Percentiles rank a stretch among this genome's conserved stretches.
Conservation (phyloP, 108 stramenopile genomes). For the Nannochloropsis salina region DNA sequence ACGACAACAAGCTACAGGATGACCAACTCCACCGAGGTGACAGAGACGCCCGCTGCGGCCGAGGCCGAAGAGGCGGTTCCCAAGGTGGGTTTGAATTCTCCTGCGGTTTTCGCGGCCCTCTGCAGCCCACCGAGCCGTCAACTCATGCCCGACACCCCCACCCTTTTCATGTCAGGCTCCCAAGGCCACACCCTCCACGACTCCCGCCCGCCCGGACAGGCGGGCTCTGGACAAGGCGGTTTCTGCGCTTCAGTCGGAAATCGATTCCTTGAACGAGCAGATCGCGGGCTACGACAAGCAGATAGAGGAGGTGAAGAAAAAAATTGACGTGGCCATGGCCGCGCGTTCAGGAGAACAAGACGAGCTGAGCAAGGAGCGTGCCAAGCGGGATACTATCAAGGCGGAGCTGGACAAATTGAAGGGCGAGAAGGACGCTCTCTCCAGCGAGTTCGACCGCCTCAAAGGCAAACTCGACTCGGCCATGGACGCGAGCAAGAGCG, state of each 20-base stretch:
- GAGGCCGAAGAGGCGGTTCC: neutral
- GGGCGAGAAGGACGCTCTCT: constrained; percentile 27
- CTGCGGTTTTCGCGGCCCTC: neutral
- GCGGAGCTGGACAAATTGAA: constrained; percentile 13
- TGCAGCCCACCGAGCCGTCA: neutral
- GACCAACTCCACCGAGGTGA: constrained; percentile 3
- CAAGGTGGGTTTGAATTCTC: neutral
- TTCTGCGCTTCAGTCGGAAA: constrained; percentile 30
- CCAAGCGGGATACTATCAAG: neutral
- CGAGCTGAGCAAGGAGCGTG: neutral
- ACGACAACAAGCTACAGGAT: neutral
- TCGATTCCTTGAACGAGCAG: constrained; percentile 41
- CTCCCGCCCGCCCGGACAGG: constrained; percentile 31
- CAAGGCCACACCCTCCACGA: neutral
- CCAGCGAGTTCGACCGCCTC: neutral
- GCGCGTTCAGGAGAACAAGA: constrained; percentile 38
- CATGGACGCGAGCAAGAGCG: constrained; percentile 26
- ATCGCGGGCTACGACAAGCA: constrained; percentile 29
- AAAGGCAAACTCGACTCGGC: constrained; percentile 18
- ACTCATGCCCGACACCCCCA: neutral
- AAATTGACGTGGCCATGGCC: constrained; percentile 39
- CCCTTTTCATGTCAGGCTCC: neutral
- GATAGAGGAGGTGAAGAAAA: constrained; percentile 33
- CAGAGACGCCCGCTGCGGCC: neutral
- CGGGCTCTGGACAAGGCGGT: constrained; percentile 31